Base-by-base conservation (phyloP, 2,329 filamentous ascomycete genomes). In the Rhinocladiella mackenziei region DNA sequence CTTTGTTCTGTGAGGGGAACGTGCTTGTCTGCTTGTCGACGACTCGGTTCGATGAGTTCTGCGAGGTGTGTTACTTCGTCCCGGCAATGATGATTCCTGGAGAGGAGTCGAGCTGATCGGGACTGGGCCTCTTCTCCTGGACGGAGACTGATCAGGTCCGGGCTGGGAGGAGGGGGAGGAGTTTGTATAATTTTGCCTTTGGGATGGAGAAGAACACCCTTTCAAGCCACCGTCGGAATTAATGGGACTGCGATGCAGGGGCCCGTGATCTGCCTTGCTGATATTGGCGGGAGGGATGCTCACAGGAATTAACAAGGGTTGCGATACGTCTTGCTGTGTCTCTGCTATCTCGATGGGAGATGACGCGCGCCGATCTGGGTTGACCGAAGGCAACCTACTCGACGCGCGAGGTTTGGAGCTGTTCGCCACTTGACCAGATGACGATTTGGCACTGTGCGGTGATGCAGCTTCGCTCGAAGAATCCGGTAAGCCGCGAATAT, bases 261-360 rank as follows among this genome's bases (percentile, higher is more conserved):
- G 45, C 18, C 52, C 47, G 45, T 53, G 51, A 13, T 55, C 50
- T 23, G 40, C 30, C 29, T 36, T 50, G 30, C 55, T 30, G 19
- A 48, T 39, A 3, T 19, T 18, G 9, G 37, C 9, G 5, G 36
- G 26, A 30, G 47, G 50, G 13, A 53, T 41, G 23, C 32, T 25
- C 4, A 55, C 39, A 7, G 42, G 41, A 22, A 53, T 18, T 3
- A 33, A 29, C n/a, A 29, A 17, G 13, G 25, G 35, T 9, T 18
- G 20, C 18, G 44, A 48, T 8, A 31, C 22, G 8, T 39, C 38
- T 19, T 41, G 33, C 30, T 53, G 52, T 10, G 52, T 51, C 28
- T 56, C 52, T 11, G 45, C 36, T 28, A 55, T 51, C 26, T 55
- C 52, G 9, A 51, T 11, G 11, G 43, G 23, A 8, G 50, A 50